Conservation (phyloP, 805 yeast genomes). For the Saturnispora mendoncae region DNA sequence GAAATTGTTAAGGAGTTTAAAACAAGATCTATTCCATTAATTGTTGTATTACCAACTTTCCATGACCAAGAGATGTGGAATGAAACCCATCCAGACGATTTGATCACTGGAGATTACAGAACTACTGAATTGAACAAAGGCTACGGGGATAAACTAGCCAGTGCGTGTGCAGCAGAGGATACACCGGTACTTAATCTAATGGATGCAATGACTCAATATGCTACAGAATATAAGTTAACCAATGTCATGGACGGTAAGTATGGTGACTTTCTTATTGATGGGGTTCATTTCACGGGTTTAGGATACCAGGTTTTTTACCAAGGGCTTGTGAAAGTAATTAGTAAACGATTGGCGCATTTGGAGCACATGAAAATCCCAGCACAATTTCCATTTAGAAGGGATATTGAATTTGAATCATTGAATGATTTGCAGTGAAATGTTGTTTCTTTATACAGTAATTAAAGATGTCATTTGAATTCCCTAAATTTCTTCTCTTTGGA, state of each 20-base stretch:
- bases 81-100: constrained; percentile 26
- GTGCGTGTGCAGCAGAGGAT: constrained; percentile 35
- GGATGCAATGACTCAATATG: not conserved
- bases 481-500: constrained; percentile 25
- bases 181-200: constrained; percentile 43
- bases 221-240: not conserved
- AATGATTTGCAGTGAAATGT: constrained; percentile 2
- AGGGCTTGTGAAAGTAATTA: constrained; percentile 20
- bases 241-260: not conserved
- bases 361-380: constrained; percentile 2
- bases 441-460: not conserved
- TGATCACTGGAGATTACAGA: constrained; percentile 35
- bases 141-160: constrained; percentile 44
- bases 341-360: not conserved
- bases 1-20: constrained; percentile 34
- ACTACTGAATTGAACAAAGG: constrained; percentile 34
- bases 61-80: constrained; percentile 41
- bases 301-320: constrained; percentile 32
- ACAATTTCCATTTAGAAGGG: constrained; percentile 10
- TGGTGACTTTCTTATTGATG: constrained; percentile 30
- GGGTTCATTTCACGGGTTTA: constrained; percentile 33
- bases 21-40: constrained; percentile 37
- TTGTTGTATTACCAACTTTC: constrained; percentile 56
- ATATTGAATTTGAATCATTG: constrained; percentile 5
- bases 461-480: constrained; percentile 1